Conservation (phyloP, 148 eudicot genomes). For the Camellia sinensis region DNA sequence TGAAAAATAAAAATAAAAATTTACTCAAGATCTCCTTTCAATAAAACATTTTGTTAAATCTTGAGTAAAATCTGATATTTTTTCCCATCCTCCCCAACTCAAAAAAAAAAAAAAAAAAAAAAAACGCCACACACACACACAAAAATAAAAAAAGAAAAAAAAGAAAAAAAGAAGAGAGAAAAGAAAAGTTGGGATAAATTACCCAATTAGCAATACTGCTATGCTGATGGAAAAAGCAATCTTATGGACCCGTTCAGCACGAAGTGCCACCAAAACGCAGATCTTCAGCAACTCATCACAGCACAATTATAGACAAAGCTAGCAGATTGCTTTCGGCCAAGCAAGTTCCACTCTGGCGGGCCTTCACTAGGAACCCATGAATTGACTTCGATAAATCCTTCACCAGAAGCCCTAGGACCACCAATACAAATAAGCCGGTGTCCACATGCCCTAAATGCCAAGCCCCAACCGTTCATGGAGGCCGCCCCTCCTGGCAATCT, state of each 20-base stretch:
- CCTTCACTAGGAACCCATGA: constrained; percentile 79
- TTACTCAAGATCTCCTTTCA: constrained; percentile 35
- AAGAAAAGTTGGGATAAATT: constrained; percentile 26
- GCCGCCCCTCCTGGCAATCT: constrained; percentile 77
- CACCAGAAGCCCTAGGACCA: constrained; percentile 58
- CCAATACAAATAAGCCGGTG: constrained; percentile 69
- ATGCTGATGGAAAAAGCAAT: constrained; percentile 30
- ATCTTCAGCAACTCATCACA: constrained; percentile 87
- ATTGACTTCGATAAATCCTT: constrained; percentile 64
- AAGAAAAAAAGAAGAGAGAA: constrained; percentile 6
- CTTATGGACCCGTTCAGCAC: constrained; percentile 16
- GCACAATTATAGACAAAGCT: constrained; percentile 94
- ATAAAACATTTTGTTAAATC: constrained; percentile 37
- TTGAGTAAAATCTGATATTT: constrained; percentile 38
- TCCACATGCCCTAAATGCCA: constrained; percentile 91
- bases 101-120: constrained; percentile 7
- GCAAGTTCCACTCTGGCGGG: constrained; percentile 64
- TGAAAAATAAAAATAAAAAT: constrained; percentile 17
- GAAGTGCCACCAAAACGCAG: constrained; percentile 16
- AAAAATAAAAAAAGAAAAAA: constrained; percentile 11
- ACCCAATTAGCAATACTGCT: constrained; percentile 46
- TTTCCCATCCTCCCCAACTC: constrained; percentile 28
- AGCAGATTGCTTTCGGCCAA: constrained; percentile 58
- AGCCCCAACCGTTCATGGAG: constrained; percentile 90
- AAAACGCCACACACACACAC: too few species aligned